Base-by-base conservation (phyloP, 805 yeast genomes). In the Metschnikowia continentalis region DNA sequence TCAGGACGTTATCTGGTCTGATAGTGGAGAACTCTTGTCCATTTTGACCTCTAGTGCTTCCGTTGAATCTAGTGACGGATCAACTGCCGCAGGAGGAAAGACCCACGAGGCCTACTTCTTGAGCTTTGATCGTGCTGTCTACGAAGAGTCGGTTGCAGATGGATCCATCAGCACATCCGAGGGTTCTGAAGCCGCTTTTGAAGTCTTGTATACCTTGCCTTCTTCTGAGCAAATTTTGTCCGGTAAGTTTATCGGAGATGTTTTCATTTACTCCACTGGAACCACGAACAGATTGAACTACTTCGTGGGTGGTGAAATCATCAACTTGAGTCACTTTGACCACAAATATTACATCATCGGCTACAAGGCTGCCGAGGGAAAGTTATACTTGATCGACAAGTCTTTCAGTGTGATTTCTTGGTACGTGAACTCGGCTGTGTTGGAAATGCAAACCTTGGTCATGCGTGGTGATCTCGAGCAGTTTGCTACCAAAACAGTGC, bases 181-280 rank as follows among this genome's bases (percentile, higher is more conserved):
- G 66, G 98, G 97, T 58, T 87, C 87, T 35, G 97, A 88, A 63
- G 86, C 80, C 36, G 81, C 92, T 14, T 90, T 94, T 66, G 95
- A 88, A 49, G 91, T 91, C 22, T 74, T 89, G 51, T 81, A 85
- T 62, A 96, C 95, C 54, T 79, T 90, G 53, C 79, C 81, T 51
- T 69, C 75, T 23, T 59, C 75, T 2, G 99, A 94, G 66, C 72
- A 83, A 17, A 81, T 92, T 36, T 82, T 88, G 53, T 85, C 96
- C 30, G 97, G 97, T 63, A 86, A 84, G 68, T 94, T 97, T 90
- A 90, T 91, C 61, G 99, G 98, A 58, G 98, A 94, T 73, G 97
- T 94, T 42, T 91, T 92, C 67, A 82, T 94, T 48, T 94, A 86
- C 74, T 89, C 97, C 14, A 90, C 97, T 2, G 64, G 83, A 17